Evolutionary conservation across 2,329 filamentous ascomycete genomes (phyloP).

Genomic region (Drechslerella coelobrocha): DNA sequence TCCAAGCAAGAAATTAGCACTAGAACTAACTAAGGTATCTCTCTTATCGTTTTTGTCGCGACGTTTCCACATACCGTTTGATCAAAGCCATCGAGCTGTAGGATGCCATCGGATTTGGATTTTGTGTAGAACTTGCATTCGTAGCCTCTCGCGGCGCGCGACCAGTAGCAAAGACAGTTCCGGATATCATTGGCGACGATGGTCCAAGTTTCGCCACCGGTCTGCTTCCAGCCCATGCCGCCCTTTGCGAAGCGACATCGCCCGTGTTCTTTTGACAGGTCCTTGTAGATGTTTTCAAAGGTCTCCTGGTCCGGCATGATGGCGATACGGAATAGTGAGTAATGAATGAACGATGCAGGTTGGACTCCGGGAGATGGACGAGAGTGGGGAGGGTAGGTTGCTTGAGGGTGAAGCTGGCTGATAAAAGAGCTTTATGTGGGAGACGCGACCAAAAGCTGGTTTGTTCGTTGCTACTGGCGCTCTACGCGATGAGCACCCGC

Average conservation of each 20-base stretch:
- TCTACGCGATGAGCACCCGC: too few species aligned
- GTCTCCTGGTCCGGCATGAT: slow-evolving; percentile 67
- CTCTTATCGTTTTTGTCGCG: too few species aligned
- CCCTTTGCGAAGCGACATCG: slow-evolving; percentile 95
- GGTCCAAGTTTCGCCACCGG: slow-evolving; percentile 87
- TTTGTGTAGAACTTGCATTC: slow-evolving; percentile 91
- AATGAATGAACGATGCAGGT: too few species aligned
- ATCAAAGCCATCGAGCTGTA: slow-evolving; percentile 93
- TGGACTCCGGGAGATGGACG: background rate
- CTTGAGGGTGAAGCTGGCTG: slow-evolving; percentile 5
- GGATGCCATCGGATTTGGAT: slow-evolving; percentile 72
- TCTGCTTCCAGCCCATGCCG: slow-evolving; percentile 93
- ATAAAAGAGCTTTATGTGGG: slow-evolving; percentile 24
- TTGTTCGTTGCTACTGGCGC: slow-evolving; percentile 27
- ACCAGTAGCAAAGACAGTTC: slow-evolving; percentile 79
- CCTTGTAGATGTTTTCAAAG: slow-evolving; percentile 96
- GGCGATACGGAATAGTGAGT: background rate
- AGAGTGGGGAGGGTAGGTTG: slow-evolving; percentile 10
- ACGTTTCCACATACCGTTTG: slow-evolving; percentile 68
- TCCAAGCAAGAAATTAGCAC: background rate
- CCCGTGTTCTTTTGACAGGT: slow-evolving; percentile 88
- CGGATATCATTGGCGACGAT: slow-evolving; percentile 85
- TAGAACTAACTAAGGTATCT: background rate
- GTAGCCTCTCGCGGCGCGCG: slow-evolving; percentile 86
- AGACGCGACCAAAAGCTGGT: slow-evolving; percentile 39